Base-by-base conservation (phyloP, 768 basidiomycete genomes). In the Lactifluus volemus region DNA sequence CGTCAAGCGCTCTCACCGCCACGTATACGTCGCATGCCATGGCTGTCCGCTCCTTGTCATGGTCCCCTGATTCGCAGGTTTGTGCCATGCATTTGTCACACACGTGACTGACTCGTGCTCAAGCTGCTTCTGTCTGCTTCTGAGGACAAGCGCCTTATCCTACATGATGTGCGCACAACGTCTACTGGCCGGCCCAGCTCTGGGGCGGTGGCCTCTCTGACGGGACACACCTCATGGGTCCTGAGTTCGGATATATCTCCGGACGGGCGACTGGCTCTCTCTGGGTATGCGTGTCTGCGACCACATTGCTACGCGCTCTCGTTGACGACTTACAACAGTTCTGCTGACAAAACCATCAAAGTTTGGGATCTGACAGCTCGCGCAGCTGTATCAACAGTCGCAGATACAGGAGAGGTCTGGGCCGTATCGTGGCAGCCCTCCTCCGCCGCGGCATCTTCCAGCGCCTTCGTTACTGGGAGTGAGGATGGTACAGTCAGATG, bases 141-240 rank as follows among this genome's bases (percentile, higher is more conserved):
- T 3, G 94, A 98, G 71, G 94, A 96, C 73, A 92, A 92, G 71
- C 84, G 90, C 17, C 85, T 98, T 60, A 85, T 92, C 55, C 73
- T 96, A 51, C 92, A 96, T 71, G 94, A 98, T 69, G 89, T 94
- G 15, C 85, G 94, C 58, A 78, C 81, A n/a, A 77, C 85, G 1
- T 67, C 80, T 5, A 78, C 82, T 5, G 77, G 81, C 17, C 80
- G 79, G 60, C 75, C 77, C 48, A 86, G 91, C 5, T 80, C 81
- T 19, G 87, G 89, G 44, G 86, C 87, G 1, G 91, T 95, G 19
- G 91, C 94, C 14, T 85, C 91, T 10, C 77, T 98, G 65, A 81
- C 83, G 5, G 94, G 94, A 0, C 94, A 98, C 71, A 81, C 89
- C 0, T 94, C 92, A 10, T 96, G 95, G 93, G 90, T 92, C 2